A percentile compares a stretch with the other conserved stretches of the same genome.
Conservation (phyloP, 805 yeast species). For the Saccharomycopsis synnaedendra region DNA sequence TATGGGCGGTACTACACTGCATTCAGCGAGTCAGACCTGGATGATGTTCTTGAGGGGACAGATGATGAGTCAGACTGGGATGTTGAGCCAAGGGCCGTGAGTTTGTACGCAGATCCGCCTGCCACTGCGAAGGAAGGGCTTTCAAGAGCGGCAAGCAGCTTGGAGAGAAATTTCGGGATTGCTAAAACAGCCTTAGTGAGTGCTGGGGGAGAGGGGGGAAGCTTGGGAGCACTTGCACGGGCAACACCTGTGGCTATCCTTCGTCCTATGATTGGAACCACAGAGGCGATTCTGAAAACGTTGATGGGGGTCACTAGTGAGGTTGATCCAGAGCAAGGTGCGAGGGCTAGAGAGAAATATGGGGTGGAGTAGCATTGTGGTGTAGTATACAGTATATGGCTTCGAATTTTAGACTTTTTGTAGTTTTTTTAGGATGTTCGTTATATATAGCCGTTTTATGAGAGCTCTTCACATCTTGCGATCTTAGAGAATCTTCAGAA, state of each 20-base stretch:
- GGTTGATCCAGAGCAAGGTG: slow-evolving; percentile 53
- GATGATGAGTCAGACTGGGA: slow-evolving; percentile 8
- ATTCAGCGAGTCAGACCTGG: slow-evolving; percentile 20
- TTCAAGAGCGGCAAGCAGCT: slow-evolving; percentile 57
- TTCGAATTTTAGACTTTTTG: not conserved
- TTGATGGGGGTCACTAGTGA: slow-evolving; percentile 77
- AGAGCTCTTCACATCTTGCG: too few species aligned
- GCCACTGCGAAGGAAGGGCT: slow-evolving; percentile 58
- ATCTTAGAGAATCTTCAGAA: too few species aligned
- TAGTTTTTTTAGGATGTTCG: not conserved
- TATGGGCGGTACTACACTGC: slow-evolving; percentile 13
- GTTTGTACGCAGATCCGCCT: slow-evolving; percentile 83
- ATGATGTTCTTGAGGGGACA: slow-evolving; percentile 13
- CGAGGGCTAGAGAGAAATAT: slow-evolving; percentile 57
- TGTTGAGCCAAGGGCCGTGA: slow-evolving; percentile 26
- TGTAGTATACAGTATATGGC: not conserved
- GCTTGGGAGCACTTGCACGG: slow-evolving; percentile 51
- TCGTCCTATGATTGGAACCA: slow-evolving; percentile 84
- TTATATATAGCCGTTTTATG: too few species aligned
- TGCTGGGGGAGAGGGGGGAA: slow-evolving; percentile 51
- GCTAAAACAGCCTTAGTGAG: slow-evolving; percentile 54
- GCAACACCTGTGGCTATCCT: slow-evolving; percentile 74
- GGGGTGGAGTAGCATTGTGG: slow-evolving; percentile 20
- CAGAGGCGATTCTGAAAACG: slow-evolving; percentile 78
- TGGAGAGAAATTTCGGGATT: slow-evolving; percentile 54